Conservation (phyloP, 805 yeast species). For the Spathaspora hagerdaliae region DNA sequence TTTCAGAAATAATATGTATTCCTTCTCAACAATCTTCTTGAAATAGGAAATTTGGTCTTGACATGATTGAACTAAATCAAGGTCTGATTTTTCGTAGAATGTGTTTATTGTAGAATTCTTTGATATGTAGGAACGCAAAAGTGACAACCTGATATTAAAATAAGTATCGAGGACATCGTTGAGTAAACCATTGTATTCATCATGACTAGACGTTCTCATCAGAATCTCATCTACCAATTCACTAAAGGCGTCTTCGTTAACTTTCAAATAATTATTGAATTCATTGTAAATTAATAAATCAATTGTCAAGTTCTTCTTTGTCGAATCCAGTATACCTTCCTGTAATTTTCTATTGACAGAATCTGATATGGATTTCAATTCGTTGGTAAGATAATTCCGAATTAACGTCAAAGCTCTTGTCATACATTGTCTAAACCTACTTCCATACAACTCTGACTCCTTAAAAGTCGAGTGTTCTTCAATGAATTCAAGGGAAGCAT, state of each 20-base stretch:
- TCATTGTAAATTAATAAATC: conserved; percentile 67
- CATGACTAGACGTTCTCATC: conserved; percentile 32
- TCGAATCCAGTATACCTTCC: not conserved
- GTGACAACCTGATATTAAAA: conserved; percentile 49
- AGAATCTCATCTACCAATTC: conserved; percentile 33
- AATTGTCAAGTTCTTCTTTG: conserved; percentile 34
- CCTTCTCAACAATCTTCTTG: conserved; percentile 57
- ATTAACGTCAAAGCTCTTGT: conserved; percentile 75
- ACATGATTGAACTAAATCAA: conserved; percentile 52
- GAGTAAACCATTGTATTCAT: conserved; percentile 62
- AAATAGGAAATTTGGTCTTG: conserved; percentile 61
- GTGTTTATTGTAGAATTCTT: conserved; percentile 28
- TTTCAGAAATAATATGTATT: conserved; percentile 51
- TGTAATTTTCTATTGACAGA: conserved; percentile 15
- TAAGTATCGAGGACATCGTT: conserved; percentile 64
- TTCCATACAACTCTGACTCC: conserved; percentile 65
- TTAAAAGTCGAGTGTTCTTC: conserved; percentile 41
- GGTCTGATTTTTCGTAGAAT: conserved; percentile 5
- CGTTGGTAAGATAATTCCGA: conserved; percentile 57
- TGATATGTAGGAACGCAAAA: conserved; percentile 41
- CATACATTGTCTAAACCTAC: conserved; percentile 78
- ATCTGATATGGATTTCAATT: conserved; percentile 31
- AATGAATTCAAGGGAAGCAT: conserved; percentile 58
- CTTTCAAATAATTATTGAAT: conserved; percentile 33
- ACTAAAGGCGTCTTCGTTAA: conserved; percentile 20